phyloP scores from a whole-genome alignment of 2,329 filamentous ascomycete species.

The Alternaria conjuncta region DNA sequence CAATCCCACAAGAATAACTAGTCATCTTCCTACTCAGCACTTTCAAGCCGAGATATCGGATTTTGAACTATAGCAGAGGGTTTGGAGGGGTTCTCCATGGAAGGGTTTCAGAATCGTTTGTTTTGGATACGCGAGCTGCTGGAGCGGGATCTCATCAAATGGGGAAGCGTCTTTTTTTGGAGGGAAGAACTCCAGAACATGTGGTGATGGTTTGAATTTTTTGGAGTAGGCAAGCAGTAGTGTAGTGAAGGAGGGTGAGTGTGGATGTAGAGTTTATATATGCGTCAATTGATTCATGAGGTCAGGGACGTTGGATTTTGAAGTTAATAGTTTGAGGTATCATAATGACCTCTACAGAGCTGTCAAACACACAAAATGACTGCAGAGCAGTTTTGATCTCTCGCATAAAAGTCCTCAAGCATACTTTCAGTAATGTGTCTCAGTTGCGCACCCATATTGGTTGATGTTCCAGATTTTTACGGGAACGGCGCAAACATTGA shows the following conservation, averaged over 20 bases:
- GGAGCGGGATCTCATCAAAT: background rate
- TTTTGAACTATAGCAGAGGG: background rate
- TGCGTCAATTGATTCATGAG: fast-evolving
- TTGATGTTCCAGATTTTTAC: too few species aligned
- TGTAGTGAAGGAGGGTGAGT: background rate
- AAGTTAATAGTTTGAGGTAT: fast-evolving
- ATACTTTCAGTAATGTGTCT: fast-evolving
- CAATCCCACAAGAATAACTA: too few species aligned
- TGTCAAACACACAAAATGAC: background rate
- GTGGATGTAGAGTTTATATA: background rate
- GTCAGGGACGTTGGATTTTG: background rate
- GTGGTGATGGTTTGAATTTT: too few species aligned
- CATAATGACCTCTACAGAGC: fast-evolving
- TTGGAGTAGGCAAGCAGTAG: background rate
- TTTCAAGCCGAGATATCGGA: too few species aligned
- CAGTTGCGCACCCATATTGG: too few species aligned
- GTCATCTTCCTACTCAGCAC: too few species aligned
- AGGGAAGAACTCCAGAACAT: background rate
- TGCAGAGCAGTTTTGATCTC: background rate
- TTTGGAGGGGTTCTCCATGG: background rate
- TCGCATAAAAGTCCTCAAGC: fast-evolving
- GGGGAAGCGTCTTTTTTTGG: background rate
- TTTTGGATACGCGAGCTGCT: background rate
- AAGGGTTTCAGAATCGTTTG: fast-evolving
- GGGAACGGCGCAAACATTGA: too few species aligned